Conservation (phyloP, 2,329 filamentous ascomycete genomes). For the Calonectria naviculata region DNA sequence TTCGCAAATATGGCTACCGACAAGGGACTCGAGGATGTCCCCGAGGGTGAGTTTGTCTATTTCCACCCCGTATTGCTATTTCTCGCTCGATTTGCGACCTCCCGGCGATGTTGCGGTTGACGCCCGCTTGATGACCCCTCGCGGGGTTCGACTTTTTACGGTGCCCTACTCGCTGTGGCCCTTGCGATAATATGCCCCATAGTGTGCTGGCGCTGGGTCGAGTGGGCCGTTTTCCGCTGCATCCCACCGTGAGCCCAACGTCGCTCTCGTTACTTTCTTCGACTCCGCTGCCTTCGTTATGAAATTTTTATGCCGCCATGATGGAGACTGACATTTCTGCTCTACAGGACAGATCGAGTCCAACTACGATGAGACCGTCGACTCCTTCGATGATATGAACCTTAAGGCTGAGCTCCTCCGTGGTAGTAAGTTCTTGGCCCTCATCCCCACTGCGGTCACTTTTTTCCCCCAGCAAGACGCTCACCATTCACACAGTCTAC, state of each 20-base stretch:
- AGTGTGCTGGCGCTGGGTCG: constrained; percentile 14
- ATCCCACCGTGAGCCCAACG: constrained; percentile 25
- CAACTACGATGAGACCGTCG: constrained; percentile 99
- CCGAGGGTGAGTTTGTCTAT: constrained; percentile 79
- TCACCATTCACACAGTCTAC: constrained; percentile 71
- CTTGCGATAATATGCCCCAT: constrained; percentile 19
- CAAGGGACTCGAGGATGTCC: constrained; percentile 98
- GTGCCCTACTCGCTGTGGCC: constrained; percentile 20
- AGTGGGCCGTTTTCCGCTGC: constrained; percentile 27
- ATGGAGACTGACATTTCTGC: constrained; percentile 35
- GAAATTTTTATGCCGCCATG: not conserved
- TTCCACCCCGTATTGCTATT: constrained; percentile 9
- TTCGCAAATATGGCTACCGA: constrained; percentile 98
- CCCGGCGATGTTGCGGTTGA: constrained; percentile 11
- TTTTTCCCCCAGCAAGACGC: constrained; percentile 31
- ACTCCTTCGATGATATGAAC: constrained; percentile 99
- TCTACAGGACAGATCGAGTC: constrained; percentile 95
- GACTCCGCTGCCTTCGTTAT: not conserved
- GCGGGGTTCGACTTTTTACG: constrained; percentile 19
- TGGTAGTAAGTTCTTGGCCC: constrained; percentile 69
- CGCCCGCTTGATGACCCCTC: constrained; percentile 28
- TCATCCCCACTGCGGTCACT: constrained; percentile 26
- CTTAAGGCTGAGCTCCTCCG: constrained; percentile 97
- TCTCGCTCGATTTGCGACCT: constrained; percentile 15
- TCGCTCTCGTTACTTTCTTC: constrained; percentile 6